Conservation (phyloP, 78 protist species). For the Bigelowiella natans region DNA sequence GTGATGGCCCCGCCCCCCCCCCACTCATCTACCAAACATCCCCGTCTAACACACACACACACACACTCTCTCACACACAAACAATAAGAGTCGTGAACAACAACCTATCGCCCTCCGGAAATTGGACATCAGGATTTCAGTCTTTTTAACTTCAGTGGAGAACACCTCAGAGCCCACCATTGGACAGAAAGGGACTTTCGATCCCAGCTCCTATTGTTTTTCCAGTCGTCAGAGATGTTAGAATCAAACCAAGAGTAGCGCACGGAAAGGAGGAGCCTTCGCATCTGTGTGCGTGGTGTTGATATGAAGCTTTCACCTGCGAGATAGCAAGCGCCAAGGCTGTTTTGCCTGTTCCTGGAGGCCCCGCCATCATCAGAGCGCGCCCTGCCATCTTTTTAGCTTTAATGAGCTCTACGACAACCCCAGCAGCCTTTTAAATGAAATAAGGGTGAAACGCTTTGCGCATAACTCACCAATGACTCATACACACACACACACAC, state of each 20-base stretch:
- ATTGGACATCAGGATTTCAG: conserved; percentile 95
- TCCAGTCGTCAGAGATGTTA: too few relatives aligned
- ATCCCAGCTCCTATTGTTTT: conserved; percentile 95
- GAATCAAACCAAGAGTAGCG: too few relatives aligned
- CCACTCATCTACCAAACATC: too few relatives aligned
- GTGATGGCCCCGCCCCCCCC: too few relatives aligned
- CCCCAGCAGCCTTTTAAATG: conserved; percentile 95
- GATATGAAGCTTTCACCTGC: too few relatives aligned
- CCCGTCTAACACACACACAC: conserved; percentile 99
- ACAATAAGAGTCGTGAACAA: too few relatives aligned
- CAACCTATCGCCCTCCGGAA: conserved; percentile 98
- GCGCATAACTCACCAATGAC: too few relatives aligned
- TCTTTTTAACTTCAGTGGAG: conserved; percentile 86
- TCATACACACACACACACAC: too few relatives aligned
- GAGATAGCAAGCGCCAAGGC: conserved; percentile 93
- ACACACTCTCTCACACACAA: conserved; percentile 93
- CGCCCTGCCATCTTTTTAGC: conserved; percentile 98
- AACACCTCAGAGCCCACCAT: conserved; percentile 94
- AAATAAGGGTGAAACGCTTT: too few relatives aligned
- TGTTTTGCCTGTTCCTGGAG: conserved; percentile 65
- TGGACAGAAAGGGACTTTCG: conserved; percentile 97
- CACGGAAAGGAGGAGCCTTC: too few relatives aligned
- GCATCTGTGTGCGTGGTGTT: too few relatives aligned
- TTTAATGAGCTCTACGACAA: conserved; percentile 90
- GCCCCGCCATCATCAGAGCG: conserved; percentile 87